Conservation (phyloP, 176 grass and related monocot genomes). For the Canna indica region DNA sequence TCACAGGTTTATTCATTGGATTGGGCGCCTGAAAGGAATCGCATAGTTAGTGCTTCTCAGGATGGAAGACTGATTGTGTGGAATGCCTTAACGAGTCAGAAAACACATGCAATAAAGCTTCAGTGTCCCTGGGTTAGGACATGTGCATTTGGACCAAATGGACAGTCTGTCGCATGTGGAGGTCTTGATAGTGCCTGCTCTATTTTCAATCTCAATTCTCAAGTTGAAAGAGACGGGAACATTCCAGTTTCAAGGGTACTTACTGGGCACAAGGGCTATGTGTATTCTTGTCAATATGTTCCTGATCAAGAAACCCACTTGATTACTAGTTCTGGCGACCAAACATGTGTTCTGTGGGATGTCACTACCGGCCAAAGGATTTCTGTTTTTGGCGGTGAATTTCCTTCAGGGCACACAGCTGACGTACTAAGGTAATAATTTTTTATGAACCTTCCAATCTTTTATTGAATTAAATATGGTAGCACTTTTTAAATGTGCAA, state of each 20-base stretch:
- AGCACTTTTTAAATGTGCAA: not conserved
- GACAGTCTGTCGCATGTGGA: conserved; percentile 89
- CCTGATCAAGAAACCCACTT: conserved; percentile 80
- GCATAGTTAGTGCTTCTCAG: conserved; percentile 90
- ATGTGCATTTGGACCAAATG: conserved; percentile 93
- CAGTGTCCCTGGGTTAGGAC: conserved; percentile 95
- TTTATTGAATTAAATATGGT: not conserved
- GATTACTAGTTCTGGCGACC: conserved; percentile 85
- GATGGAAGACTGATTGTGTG: conserved; percentile 95
- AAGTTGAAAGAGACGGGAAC: conserved; percentile 80
- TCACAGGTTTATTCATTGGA: conserved; percentile 93
- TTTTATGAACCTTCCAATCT: not conserved
- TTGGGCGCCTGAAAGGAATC: conserved; percentile 96
- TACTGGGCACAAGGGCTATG: conserved; percentile 92
- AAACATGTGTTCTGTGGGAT: conserved; percentile 91
- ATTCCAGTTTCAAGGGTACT: conserved; percentile 72
- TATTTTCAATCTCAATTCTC: conserved; percentile 91
- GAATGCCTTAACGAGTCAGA: conserved; percentile 99
- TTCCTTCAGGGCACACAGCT: conserved; percentile 94
- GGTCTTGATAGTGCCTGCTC: conserved; percentile 98
- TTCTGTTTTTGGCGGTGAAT: conserved; percentile 96
- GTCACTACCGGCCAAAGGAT: conserved; percentile 93
- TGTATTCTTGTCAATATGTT: conserved; percentile 91
- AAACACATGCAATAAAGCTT: conserved; percentile 97
- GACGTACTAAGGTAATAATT: conserved; percentile 64